Evolutionary conservation across 1,284 basidiomycete genomes (phyloP), one percentile per base, ranked within the genome.

Genomic region (Apiotrichum akiyoshidainum): DNA sequence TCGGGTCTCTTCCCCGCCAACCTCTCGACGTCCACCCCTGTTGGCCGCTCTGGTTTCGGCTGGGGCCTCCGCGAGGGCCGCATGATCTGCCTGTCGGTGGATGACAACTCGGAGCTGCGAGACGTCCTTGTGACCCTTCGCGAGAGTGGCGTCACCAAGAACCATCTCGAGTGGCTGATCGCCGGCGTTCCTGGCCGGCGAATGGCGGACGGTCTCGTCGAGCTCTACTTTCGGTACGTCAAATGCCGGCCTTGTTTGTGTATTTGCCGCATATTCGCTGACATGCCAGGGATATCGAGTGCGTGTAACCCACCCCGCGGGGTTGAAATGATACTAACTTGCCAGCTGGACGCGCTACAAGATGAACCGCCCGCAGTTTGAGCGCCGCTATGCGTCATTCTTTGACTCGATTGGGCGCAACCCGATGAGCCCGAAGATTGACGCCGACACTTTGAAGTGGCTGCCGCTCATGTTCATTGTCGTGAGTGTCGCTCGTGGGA

Each of bases 311-410:
- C 46, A 44, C n/a, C 40, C 31, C n/a, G 17, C 34, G 46, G 46
- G 33, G 31, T 7, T 10, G 17, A 34, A 35, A 11, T 16, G n/a
- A 37, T 45, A 50, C 52, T 66, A 42, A 61, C 45, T 16, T 14
- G n/a, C 11, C 58, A 78, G 77, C 68, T 79, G 78, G 78, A 79
- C 78, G 5, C 63, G 78, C n/a, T 79, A 79, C 59, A 78, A 79
- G 57, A 76, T 79, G 65, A 78, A 78, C 62, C 69, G 73, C 39
- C 69, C 73, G 13, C 68, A 70, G 21, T 79, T 79, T 60, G 74
- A 77, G 63, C 61, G 67, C 10, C 68, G 72, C 16, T 79, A 77
- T 55, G 64, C 65, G 31, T 58, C 67, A n/a, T 78, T 78, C 64
- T 77, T 76, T 66, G 76, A 78, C 51, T 72, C 71, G 6, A 71